Base-by-base conservation (phyloP, 2,329 filamentous ascomycete genomes). In the Plectosphaerella plurivora region DNA sequence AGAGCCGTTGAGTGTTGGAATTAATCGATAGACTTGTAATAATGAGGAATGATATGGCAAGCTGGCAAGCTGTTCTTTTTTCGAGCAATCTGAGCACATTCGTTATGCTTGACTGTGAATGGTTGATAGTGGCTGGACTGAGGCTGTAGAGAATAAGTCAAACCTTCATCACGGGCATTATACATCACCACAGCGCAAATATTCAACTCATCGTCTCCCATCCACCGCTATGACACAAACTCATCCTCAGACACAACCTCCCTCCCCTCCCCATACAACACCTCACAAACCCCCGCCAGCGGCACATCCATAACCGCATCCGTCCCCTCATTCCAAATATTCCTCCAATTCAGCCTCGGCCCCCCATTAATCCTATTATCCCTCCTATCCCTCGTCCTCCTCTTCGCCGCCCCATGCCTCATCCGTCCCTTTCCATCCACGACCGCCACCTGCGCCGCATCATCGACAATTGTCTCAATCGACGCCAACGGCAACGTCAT, bases 291-390 rank as follows among this genome's bases (percentile, higher is more conserved):
- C 1, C 93, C 94, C 10, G 91, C 92, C 59, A 97, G 81, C 8
- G 94, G 94, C 47, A 99, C 87, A 72, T 99, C 94, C 89, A 99
- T 89, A 8, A 97, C 94, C 1, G 91, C 94, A 76, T 99, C 94
- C 0, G 94, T 99, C 16, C 94, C 91, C 61, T 89, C 86, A 63
- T 85, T 91, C 94, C 94, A 99, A 16, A 96, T 78, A 53, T 78
- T 80, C 63, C 79, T 85, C 93, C 94, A 97, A 64, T 91, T 81
- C 58, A 80, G 60, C 53, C 57, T 61, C 37, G 71, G 73, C 28
- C 63, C 63, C 41, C 68, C 67, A 35, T 67, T 61, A 50, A 66
- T 58, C 59, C 71, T 63, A 61, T 67, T 62, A 64, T 70, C 68
- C 54, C 68, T 64, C 61, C 64, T 67, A 28, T 46, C 44, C 25